Evolutionary conservation across 1,139 yeast genomes (phyloP), one percentile per base, ranked within the genome.

Genomic region (Yamadazyma epiphylla): DNA sequence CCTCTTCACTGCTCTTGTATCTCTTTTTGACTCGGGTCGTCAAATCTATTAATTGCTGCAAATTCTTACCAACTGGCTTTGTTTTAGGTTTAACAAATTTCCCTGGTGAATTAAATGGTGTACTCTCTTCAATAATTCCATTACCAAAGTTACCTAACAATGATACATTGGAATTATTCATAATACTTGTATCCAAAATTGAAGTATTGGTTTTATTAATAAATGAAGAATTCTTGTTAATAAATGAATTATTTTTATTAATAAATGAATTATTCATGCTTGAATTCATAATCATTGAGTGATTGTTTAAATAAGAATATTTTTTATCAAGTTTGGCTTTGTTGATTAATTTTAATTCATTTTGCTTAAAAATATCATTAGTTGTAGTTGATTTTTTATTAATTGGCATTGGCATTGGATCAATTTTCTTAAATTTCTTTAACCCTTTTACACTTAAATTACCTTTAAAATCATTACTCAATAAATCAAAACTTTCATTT

Each of bases 111-210:
- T 46, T 51, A 23, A 49, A 49, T 4, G 70, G 69, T 0, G 70
- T 63, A 30, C 71, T 65, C 33, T 63, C 71, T 35, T 61, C 67
- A 4, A 61, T 44, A 2, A 65, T 58, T 5, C 68, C 70, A 24
- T 48, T 53, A 3, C 70, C 72, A 42, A 63, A 59, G n/a, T 59
- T 64, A 9, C 58, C 51, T 25, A 59, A 46, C 13, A 50, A 51
- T 12, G 62, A 58, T 15, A 43, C 48, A 40, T 52, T 55, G 13
- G 31, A 25, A 11, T 9, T 22, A 11, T 9, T 26, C 13, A 19
- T 15, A 5, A 22, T 22, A 11, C 24, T 22, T n/a, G 24, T 22
- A 11, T 22, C 10, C 24, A 11, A 6, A 11, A 10, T 22, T 6
- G 13, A 22, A 17, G 10, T 7, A 17, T 7, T 17, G 10, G 20